phyloP scores from a whole-genome alignment of 371 early-diverging fungal genomes.

The Circinella umbellata region DNA sequence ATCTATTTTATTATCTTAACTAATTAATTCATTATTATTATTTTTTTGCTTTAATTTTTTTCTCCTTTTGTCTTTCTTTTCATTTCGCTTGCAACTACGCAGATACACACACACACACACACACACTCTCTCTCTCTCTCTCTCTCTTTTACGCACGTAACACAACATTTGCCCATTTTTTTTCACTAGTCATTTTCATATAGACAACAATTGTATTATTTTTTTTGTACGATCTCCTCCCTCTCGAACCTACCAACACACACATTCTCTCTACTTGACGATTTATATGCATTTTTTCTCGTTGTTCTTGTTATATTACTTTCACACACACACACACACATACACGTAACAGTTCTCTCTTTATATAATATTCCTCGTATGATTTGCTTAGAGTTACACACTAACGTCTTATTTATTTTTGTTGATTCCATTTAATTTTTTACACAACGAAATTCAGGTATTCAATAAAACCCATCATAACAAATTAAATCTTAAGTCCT shows the following conservation, averaged over 20 bases:
- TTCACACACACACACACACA: not conserved
- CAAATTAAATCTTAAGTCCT: conserved; percentile 39
- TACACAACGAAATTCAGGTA: too few relatives aligned
- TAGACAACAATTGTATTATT: not conserved
- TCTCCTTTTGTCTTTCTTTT: too few relatives aligned
- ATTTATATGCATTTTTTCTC: not conserved
- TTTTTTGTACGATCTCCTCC: conserved; percentile 11
- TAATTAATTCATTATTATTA: not conserved
- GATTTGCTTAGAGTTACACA: not conserved
- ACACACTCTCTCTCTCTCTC: not conserved
- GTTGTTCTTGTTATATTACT: not conserved
- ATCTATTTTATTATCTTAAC: not conserved
- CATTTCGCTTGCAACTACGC: too few relatives aligned
- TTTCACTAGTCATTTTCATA: not conserved
- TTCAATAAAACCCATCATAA: too few relatives aligned
- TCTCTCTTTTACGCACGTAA: too few relatives aligned
- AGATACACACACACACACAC: too few relatives aligned
- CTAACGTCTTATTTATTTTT: too few relatives aligned
- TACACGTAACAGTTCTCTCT: not conserved
- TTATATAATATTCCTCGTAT: too few relatives aligned
- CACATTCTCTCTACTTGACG: not conserved
- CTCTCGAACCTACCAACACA: not conserved
- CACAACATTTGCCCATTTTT: not conserved
- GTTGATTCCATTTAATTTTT: too few relatives aligned
- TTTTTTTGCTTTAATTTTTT: not conserved